Conservation (phyloP, 2,329 filamentous ascomycete species). For the Alternaria gansuensis region DNA sequence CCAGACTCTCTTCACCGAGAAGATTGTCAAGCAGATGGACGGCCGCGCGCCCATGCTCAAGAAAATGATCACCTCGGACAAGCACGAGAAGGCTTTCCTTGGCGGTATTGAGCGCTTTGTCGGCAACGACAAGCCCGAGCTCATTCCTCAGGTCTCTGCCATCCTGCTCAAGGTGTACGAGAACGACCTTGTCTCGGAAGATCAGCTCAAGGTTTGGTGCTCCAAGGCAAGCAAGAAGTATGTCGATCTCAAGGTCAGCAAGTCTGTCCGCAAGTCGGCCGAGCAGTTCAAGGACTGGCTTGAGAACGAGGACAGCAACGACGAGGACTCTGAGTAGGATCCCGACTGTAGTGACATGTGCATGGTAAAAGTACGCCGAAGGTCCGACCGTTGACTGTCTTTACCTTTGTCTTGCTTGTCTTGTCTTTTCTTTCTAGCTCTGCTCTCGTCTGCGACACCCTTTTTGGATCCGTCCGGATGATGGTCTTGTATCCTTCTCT, state of each 20-base stretch:
- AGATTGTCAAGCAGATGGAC: conserved; percentile 86
- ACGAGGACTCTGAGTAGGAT: conserved; percentile 43
- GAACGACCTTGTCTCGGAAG: conserved; percentile 86
- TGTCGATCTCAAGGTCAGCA: conserved; percentile 85
- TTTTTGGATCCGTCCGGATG: conserved; percentile 4
- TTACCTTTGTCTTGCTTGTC: conserved; percentile 20
- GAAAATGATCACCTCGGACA: conserved; percentile 89
- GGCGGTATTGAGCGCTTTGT: conserved; percentile 95
- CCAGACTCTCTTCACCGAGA: conserved; percentile 91
- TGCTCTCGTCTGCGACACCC: conserved; percentile 24
- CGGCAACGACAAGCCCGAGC: conserved; percentile 79
- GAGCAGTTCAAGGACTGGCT: conserved; percentile 96
- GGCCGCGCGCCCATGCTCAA: conserved; percentile 87
- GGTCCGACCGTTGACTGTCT: conserved; percentile 21
- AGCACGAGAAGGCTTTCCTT: conserved; percentile 93
- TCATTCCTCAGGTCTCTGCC: conserved; percentile 80
- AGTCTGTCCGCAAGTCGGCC: conserved; percentile 94
- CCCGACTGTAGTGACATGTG: not conserved
- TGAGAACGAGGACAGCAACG: conserved; percentile 74
- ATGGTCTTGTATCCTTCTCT: conserved; percentile 23
- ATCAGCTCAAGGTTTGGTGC: conserved; percentile 89
- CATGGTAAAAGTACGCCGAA: conserved; percentile 13
- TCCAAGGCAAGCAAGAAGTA: conserved; percentile 98
- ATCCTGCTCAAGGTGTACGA: conserved; percentile 92
- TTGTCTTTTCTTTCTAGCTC: conserved; percentile 28